A percentile compares a stretch with the other conserved stretches of the same genome.
Evolutionary conservation across 352 stramenopile genomes (phyloP).

Genomic region (Salisapilia sapeloensis): DNA sequence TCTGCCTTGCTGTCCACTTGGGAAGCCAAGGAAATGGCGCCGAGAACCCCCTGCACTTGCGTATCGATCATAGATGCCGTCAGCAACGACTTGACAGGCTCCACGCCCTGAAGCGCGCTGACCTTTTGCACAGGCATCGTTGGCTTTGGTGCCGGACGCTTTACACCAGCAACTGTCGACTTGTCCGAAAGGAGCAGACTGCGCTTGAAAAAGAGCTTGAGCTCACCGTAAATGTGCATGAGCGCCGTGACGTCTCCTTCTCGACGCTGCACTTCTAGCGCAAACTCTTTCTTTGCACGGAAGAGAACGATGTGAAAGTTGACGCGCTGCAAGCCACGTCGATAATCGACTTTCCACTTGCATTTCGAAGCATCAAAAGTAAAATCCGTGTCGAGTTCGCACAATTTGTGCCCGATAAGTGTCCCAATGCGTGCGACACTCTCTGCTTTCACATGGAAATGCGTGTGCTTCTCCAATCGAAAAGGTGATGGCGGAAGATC

Average conservation of each 20-base stretch:
- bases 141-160: conserved; percentile 51
- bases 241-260: conserved; percentile 67
- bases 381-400: conserved; percentile 72
- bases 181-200: conserved; percentile 58
- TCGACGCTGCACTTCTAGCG: conserved; percentile 55
- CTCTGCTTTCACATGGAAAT: conserved; percentile 75
- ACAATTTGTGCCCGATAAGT: conserved; percentile 64
- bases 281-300: conserved; percentile 55
- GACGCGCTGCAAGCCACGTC: conserved; percentile 36
- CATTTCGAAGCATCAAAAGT: conserved; percentile 73
- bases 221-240: conserved; percentile 63
- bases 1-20: conserved; percentile 29
- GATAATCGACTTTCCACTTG: conserved; percentile 80
- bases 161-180: conserved; percentile 21
- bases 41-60: conserved; percentile 71
- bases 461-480: conserved; percentile 72
- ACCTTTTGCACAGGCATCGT: conserved; percentile 21
- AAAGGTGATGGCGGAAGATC: conserved; percentile 62
- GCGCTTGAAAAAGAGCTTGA: conserved; percentile 57
- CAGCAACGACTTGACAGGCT: conserved; percentile 47
- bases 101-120: conserved; percentile 34
- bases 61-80: conserved; percentile 59
- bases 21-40: conserved; percentile 60
- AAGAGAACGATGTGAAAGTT: conserved; percentile 67
- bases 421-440: conserved; percentile 57